Evolutionary conservation across 441 rosid genomes (phyloP).

Genomic region (Euphorbia corollata): DNA sequence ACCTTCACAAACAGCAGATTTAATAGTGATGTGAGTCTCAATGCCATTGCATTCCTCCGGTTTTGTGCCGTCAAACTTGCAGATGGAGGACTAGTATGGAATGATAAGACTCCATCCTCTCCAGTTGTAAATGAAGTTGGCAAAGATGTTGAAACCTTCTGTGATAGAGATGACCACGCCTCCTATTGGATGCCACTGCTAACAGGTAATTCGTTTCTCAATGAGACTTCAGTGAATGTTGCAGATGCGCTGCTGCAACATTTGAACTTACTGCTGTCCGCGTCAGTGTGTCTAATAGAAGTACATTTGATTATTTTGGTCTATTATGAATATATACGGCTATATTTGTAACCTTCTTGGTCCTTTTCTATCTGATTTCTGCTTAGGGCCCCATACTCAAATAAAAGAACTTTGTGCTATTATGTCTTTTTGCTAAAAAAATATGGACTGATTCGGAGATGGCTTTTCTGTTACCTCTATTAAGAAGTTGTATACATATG

Average conservation of each 20-base stretch:
- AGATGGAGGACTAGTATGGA: constrained; percentile 80
- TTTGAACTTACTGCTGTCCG: background rate
- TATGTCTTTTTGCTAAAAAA: background rate
- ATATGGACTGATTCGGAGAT: background rate
- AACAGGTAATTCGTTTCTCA: constrained; percentile 48
- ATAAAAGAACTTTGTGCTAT: background rate
- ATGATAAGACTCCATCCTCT: constrained; percentile 41
- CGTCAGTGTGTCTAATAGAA: background rate
- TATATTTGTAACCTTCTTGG: background rate
- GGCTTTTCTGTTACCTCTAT: background rate
- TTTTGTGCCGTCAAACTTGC: constrained; percentile 97
- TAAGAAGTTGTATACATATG: background rate
- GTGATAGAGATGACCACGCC: constrained; percentile 67
- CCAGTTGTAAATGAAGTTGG: constrained; percentile 31
- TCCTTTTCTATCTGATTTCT: background rate
- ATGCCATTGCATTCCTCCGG: constrained; percentile 96
- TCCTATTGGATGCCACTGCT: constrained; percentile 93
- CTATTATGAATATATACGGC: background rate
- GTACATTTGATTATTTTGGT: background rate
- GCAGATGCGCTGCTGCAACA: background rate
- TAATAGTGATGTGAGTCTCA: constrained; percentile 89
- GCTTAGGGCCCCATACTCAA: background rate
- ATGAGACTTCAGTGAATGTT: constrained; percentile 14
- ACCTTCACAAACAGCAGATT: constrained; percentile 91
- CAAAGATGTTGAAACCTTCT: constrained; percentile 32